Base-by-base conservation (phyloP, 148 eudicot genomes). In the Camellia japonica region DNA sequence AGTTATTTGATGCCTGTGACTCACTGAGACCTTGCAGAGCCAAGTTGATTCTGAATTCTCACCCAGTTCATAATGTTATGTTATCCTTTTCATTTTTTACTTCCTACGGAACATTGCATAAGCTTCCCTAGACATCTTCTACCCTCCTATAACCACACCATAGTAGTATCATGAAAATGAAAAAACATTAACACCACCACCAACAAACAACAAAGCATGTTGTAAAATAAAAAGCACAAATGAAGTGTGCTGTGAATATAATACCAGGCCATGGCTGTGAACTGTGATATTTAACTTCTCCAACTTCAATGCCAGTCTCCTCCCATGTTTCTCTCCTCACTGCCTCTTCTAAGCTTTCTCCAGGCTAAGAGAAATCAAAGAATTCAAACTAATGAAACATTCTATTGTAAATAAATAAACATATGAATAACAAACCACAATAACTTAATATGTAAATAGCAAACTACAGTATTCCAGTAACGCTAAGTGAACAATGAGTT, bases 191-290 rank as follows among this genome's bases (percentile, higher is more conserved):
- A 30, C 38, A 30, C 38, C 1, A 30, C 38, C 64, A 4, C 19
- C 64, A 61, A 16, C 23, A 61, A 5, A 61, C 64, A 15, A 61
- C 7, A 1, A 61, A 64, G 19, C 64, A 69, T 44, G 52, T 10
- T n/a, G 52, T 6, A 61, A 62, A 52, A 4, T 6, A 49, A 74
- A 4, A 5, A 18, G 54, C 38, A 54, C 18, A 11, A 67, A 75
- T 18, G 51, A 67, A 73, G 58, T 10, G 38, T 12, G 46, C 20
- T 54, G 44, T n/a, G 30, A 71, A 41, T 42, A 71, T 6, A 13
- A 49, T 82, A 95, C 98, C 98, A 71, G 98, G 99, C 98, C 99
- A 96, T 66, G 98, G 99, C 85, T 96, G 99, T 75, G 99, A 96
- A 79, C 99, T 96, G 85, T 96, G 98, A 84, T 96, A 96, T 44